Conservation (phyloP, 129 eudicot species). For the Tagetes erecta region DNA sequence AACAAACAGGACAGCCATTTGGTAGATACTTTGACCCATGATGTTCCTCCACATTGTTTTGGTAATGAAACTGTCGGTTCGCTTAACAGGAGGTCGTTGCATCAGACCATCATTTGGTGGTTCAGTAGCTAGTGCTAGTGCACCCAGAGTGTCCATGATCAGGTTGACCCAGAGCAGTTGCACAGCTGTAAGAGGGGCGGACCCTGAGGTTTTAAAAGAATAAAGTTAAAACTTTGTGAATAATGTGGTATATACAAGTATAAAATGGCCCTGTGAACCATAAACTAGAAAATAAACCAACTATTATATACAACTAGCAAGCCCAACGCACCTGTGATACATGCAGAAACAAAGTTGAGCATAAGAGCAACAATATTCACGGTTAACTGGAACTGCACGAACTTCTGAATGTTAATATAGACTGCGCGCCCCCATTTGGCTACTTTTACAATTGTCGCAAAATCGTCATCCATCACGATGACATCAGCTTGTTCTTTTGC, state of each 20-base stretch:
- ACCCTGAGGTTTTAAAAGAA: slow-evolving; percentile 45
- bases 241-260: background rate
- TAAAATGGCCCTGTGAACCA: too few relatives aligned
- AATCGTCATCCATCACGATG: slow-evolving; percentile 84
- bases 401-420: slow-evolving; percentile 85
- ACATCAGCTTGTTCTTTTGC: slow-evolving; percentile 94
- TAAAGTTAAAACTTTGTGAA: background rate
- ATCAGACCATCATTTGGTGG: slow-evolving; percentile 76
- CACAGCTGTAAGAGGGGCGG: slow-evolving; percentile 87
- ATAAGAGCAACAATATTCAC: slow-evolving; percentile 86
- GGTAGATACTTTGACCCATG: slow-evolving; percentile 74
- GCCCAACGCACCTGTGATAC: slow-evolving; percentile 57
- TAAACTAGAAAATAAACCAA: too few relatives aligned
- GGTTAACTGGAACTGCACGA: slow-evolving; percentile 89
- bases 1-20: slow-evolving; percentile 55
- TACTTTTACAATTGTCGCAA: slow-evolving; percentile 79
- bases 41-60: slow-evolving; percentile 85
- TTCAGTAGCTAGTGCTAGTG: slow-evolving; percentile 87
- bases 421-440: slow-evolving; percentile 96
- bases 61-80: slow-evolving; percentile 63
- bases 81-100: slow-evolving; percentile 71
- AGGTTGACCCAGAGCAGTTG: slow-evolving; percentile 94
- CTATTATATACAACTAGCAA: background rate
- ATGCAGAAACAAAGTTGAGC: slow-evolving; percentile 93
- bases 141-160: slow-evolving; percentile 92